These are phyloP conservation scores for Cladophialophora psammophila DNA, from an alignment of 2,329 filamentous ascomycete genomes.

Conservation along the genomic window DNA sequence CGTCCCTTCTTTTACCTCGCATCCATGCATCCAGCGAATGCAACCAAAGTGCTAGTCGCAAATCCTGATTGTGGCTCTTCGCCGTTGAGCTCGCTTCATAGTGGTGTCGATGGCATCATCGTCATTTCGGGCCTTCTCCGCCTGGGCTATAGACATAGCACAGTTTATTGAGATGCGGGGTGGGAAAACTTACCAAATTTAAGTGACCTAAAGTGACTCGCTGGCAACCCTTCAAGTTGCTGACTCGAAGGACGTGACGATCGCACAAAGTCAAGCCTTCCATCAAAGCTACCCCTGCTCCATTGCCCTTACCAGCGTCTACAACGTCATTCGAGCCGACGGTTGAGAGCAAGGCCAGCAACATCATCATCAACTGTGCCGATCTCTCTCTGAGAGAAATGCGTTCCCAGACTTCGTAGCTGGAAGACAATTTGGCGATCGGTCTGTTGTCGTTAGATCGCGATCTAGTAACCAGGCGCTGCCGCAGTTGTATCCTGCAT, in stretches of 20 bases:
- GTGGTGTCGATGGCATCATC: constrained; percentile 8
- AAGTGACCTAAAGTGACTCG: not conserved
- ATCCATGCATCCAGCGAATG: constrained; percentile 11
- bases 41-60: not conserved
- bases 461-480: not conserved
- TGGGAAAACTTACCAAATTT: constrained; percentile 12
- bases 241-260: not conserved
- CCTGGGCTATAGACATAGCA: not conserved
- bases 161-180: constrained; percentile 13
- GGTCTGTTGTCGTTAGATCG: not conserved
- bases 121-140: constrained; percentile 2
- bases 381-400: not conserved
- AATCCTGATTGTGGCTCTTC: constrained; percentile 1
- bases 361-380: not conserved
- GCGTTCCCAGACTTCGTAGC: not conserved
- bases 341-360: not conserved
- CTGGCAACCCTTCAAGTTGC: not conserved
- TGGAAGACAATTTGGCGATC: not conserved
- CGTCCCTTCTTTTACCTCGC: not conserved
- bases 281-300: not conserved
- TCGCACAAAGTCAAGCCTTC: not conserved
- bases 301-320: not conserved
- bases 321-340: not conserved
- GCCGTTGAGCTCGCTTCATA: not conserved
- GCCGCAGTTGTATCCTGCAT: not conserved